A percentile compares a stretch with the other conserved stretches of the same genome.
Evolutionary conservation across 2,329 filamentous ascomycete genomes (phyloP).

Genomic region (Thyridium curvatum): DNA sequence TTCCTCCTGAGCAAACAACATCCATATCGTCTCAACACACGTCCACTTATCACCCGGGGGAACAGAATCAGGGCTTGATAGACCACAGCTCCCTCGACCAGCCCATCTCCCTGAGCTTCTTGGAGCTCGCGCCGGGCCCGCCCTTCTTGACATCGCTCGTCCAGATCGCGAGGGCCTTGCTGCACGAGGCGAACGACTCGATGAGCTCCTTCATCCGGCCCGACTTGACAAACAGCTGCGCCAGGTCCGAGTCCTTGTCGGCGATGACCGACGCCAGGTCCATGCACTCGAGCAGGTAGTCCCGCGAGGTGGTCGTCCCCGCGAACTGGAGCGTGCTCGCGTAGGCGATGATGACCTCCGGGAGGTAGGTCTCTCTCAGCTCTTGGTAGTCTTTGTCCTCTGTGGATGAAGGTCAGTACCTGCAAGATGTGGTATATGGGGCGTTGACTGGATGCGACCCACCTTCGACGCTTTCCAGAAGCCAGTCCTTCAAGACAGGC

Average conservation of each 20-base stretch:
- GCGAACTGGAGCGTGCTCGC: conserved; percentile 75
- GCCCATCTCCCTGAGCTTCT: conserved; percentile 55
- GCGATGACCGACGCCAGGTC: conserved; percentile 74
- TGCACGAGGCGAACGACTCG: conserved; percentile 68
- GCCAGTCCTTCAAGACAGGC: conserved; percentile 59
- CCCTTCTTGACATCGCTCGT: conserved; percentile 46
- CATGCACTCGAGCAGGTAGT: conserved; percentile 78
- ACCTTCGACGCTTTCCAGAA: conserved; percentile 51
- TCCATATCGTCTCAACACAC: too few relatives aligned
- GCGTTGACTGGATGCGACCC: conserved; percentile 23
- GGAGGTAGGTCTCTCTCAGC: conserved; percentile 74
- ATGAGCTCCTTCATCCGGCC: conserved; percentile 70
- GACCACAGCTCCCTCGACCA: conserved; percentile 60
- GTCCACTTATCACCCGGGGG: too few relatives aligned
- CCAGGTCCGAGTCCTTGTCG: conserved; percentile 60
- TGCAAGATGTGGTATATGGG: conserved; percentile 6
- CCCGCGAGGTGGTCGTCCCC: conserved; percentile 66
- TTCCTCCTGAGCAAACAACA: too few relatives aligned
- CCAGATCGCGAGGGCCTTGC: conserved; percentile 60
- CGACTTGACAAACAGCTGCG: conserved; percentile 55
- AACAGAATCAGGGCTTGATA: conserved; percentile 33
- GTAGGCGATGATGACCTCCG: conserved; percentile 80
- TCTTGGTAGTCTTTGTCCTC: conserved; percentile 56
- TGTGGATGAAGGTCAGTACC: conserved; percentile 3
- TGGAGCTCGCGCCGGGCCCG: conserved; percentile 38